Evolutionary conservation across 2,329 filamentous ascomycete species (phyloP), one percentile per base, ranked within the genome.

Genomic region (Salinomyces thailandicus): DNA sequence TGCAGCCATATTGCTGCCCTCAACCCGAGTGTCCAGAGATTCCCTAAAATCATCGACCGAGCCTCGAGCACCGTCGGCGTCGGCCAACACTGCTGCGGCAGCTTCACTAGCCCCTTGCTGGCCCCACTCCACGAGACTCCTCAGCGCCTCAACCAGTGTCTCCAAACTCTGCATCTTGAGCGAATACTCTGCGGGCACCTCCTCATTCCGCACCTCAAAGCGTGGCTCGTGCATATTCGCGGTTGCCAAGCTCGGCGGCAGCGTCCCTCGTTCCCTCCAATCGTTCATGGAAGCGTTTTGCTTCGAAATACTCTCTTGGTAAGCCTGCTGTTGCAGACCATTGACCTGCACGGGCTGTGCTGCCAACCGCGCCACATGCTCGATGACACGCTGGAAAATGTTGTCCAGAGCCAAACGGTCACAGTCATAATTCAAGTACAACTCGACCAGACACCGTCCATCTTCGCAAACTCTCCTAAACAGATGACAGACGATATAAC

Each of bases 401-500:
- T 98, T 98, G 62, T 96, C 89, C 41, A 96, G 75, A 7, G 78
- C 77, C 27, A 85, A 86, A 42, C 89, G 75, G 54, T 96, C 93
- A 62, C 91, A 98, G 58, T 98, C 91, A 55, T 98, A 98, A 61
- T 98, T 98, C 44, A 98, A 73, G 60, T 98, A 98, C 11, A 87
- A 81, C 61, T 98, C 91, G 12, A 98, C 91, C 33, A 98, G 61
- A 0, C 85, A 87, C 47, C 85, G 75, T 2, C 89, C 85, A 56
- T 98, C 91, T 12, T 76, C 78, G 41, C 82, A 87, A 32, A 98
- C 69, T 40, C 89, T 74, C 50, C 85, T 82, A 35, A 98, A 71
- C 17, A 98, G 77, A 42, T 77, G 79, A 28, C 56, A 50, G 59
- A 98, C 75, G 48, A 96, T 91, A 55, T 89, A 86, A 37, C 91